Conservation (phyloP, 495 filamentous ascomycete genomes). For the Neurospora sp. region DNA sequence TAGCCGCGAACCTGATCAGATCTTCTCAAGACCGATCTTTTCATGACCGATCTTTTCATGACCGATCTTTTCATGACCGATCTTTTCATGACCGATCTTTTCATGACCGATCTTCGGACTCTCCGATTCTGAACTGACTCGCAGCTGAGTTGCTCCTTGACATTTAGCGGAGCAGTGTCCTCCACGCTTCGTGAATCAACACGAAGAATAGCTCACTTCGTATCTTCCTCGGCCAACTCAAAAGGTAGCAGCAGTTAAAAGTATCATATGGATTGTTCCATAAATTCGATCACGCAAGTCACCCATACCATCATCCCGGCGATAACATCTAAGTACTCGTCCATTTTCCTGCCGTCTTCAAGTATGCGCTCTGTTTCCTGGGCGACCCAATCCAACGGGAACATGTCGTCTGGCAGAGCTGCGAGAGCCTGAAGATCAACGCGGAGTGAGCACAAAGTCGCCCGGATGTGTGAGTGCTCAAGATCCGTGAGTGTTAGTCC, state of each 20-base stretch:
- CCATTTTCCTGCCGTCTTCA: fast-evolving
- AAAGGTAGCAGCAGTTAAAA: background rate
- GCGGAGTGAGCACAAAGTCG: background rate
- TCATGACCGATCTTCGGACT: background rate
- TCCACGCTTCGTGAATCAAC: background rate
- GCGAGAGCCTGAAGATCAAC: background rate
- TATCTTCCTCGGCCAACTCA: background rate
- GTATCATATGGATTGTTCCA: background rate
- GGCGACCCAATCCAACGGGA: background rate
- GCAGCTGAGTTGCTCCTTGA: background rate
- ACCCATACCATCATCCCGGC: background rate
- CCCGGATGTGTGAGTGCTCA: background rate
- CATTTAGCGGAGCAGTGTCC: background rate
- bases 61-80: too few species aligned
- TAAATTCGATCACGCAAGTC: background rate
- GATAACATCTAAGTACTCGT: background rate
- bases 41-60: too few species aligned
- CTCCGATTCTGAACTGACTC: background rate
- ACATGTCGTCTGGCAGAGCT: background rate
- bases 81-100: too few species aligned
- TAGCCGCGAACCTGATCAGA: background rate
- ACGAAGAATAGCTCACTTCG: background rate
- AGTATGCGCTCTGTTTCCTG: background rate
- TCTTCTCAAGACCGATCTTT: background rate
- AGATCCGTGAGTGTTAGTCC: background rate